Percentiles rank a stretch among this genome's conserved stretches.
These are phyloP conservation scores for Teunomyces barrocoloradensis DNA, from an alignment of 805 yeast genomes.

Conservation along the genomic window DNA sequence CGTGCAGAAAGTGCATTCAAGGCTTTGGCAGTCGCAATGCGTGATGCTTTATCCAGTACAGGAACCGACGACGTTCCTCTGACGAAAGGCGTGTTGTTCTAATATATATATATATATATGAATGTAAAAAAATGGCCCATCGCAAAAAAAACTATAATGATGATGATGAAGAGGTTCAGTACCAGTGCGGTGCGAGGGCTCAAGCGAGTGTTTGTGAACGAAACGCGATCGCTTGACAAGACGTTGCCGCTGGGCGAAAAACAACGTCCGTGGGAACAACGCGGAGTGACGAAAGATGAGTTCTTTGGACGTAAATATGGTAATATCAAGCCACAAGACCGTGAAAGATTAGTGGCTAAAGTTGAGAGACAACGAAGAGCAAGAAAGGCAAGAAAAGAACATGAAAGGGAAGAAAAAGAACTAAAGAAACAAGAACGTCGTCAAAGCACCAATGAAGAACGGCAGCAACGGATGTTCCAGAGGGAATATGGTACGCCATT, in stretches of 20 bases:
- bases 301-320: conserved; percentile 38
- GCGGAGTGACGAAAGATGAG: conserved; percentile 36
- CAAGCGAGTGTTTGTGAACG: conserved; percentile 7
- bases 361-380: conserved; percentile 30
- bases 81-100: conserved; percentile 91
- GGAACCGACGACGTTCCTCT: conserved; percentile 93
- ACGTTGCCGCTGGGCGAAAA: conserved; percentile 20
- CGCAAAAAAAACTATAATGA: no score
- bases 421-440: background rate
- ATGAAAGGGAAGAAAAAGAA: conserved; percentile 14
- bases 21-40: conserved; percentile 89
- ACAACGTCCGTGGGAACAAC: conserved; percentile 34
- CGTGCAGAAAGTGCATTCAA: conserved; percentile 95
- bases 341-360: conserved; percentile 26
- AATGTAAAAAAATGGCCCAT: no score
- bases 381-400: conserved; percentile 22
- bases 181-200: background rate
- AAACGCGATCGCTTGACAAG: conserved; percentile 21
- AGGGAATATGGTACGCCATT: conserved; percentile 4
- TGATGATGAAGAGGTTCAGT: background rate
- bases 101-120: background rate
- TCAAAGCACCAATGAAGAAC: background rate
- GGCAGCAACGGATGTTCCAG: background rate
- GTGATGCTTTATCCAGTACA: conserved; percentile 76
- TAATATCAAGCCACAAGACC: conserved; percentile 23